Conservation (phyloP, 805 yeast genomes). For the Candida peoriensis region DNA sequence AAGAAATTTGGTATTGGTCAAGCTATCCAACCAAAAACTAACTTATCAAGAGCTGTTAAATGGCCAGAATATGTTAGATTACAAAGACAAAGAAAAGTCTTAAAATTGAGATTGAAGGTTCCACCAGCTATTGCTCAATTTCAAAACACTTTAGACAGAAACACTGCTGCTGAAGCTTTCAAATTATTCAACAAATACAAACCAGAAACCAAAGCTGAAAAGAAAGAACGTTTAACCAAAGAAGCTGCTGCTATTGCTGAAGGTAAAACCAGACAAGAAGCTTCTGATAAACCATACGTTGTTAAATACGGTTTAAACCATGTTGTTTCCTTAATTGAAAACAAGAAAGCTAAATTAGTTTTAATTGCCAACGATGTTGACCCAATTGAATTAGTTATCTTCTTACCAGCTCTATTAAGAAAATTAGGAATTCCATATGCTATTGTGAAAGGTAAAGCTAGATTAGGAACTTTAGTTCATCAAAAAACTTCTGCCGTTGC, state of each 20-base stretch:
- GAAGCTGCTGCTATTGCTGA: conserved; percentile 98
- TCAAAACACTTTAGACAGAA: conserved; percentile 94
- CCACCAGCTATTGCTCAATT: conserved; percentile 98
- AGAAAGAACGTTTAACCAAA: conserved; percentile 97
- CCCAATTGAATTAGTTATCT: conserved; percentile 95
- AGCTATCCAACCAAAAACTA: conserved; percentile 88
- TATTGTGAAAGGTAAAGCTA: conserved; percentile 96
- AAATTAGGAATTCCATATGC: conserved; percentile 99
- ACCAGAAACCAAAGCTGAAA: conserved; percentile 95
- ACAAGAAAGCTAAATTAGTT: conserved; percentile 96
- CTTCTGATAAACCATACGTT: conserved; percentile 91
- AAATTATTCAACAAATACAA: conserved; percentile 98
- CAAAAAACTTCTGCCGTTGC: conserved; percentile 97
- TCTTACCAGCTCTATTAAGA: conserved; percentile 97
- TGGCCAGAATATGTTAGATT: conserved; percentile 99
- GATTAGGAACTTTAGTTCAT: conserved; percentile 97
- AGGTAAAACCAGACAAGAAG: conserved; percentile 96
- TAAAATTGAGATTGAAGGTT: conserved; percentile 93
- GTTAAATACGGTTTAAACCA: conserved; percentile 99
- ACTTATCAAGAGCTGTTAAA: conserved; percentile 93
- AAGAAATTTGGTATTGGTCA: conserved; percentile 96
- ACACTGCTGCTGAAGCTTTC: conserved; percentile 95
- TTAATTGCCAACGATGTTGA: conserved; percentile 98
- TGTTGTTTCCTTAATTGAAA: conserved; percentile 93
- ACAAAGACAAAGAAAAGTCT: conserved; percentile 98